Evolutionary conservation across 495 filamentous ascomycete genomes (phyloP).

Genomic region (Aspergillus kassunensis): DNA sequence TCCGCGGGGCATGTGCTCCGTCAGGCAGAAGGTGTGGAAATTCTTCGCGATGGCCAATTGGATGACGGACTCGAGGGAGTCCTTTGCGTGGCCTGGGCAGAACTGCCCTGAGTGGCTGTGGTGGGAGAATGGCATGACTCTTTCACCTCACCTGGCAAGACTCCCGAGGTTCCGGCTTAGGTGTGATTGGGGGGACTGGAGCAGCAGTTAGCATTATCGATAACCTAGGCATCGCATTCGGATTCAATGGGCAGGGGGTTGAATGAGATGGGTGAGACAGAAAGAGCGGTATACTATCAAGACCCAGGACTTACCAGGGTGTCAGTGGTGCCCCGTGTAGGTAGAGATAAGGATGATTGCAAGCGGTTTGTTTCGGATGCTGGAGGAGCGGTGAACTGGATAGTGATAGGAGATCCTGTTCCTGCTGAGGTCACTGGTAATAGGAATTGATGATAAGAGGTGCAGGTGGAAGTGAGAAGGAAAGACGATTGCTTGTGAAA

Average conservation of each 20-base stretch:
- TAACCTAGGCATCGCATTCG: no score
- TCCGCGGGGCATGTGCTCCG: constrained; percentile 92
- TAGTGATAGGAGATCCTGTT: background rate
- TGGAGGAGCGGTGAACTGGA: constrained; percentile 1
- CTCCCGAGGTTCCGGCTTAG: no score
- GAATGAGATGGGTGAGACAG: no score
- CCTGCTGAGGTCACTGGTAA: background rate
- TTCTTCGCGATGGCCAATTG: constrained; percentile 70
- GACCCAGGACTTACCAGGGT: background rate
- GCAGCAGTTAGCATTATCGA: no score
- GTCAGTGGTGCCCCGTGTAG: background rate
- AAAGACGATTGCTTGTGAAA: background rate
- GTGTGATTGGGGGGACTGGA: no score
- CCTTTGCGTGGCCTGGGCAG: constrained; percentile 81
- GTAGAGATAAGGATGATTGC: constrained; percentile 3
- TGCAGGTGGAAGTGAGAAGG: background rate
- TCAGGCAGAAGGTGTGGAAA: constrained; percentile 80
- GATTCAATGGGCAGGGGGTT: no score
- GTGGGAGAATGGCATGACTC: constrained; percentile 89
- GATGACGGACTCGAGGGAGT: constrained; percentile 80
- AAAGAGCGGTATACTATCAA: background rate
- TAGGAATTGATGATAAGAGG: background rate
- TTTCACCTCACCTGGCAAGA: background rate
- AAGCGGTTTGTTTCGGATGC: background rate
- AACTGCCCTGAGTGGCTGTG: constrained; percentile 98